phyloP scores from a whole-genome alignment of 208 protist species.

The Trypanosoma grayi region DNA sequence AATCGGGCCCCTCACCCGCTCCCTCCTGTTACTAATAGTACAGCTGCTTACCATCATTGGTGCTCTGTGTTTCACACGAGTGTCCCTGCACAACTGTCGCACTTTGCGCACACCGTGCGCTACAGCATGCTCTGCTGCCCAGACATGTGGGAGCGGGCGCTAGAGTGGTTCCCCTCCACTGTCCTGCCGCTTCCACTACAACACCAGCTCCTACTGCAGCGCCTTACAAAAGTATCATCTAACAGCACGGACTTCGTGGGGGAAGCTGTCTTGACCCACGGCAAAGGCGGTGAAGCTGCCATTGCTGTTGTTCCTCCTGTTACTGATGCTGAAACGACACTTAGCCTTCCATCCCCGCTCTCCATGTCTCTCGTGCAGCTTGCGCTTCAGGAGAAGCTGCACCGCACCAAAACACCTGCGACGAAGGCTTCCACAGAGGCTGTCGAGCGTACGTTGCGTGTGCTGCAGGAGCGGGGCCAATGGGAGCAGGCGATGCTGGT shows the following conservation, averaged over 20 bases:
- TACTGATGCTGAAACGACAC: no score
- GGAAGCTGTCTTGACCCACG: not conserved
- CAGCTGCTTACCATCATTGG: conserved; percentile 2
- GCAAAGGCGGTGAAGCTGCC: not conserved
- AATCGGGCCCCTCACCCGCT: not conserved
- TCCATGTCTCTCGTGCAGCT: conserved; percentile 27
- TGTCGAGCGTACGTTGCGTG: conserved; percentile 14
- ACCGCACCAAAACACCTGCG: not conserved
- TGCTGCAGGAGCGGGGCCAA: conserved; percentile 29
- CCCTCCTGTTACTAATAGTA: no score
- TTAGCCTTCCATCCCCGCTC: not conserved
- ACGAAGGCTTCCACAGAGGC: not conserved
- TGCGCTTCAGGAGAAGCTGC: conserved; percentile 22
- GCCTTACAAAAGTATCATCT: not conserved
- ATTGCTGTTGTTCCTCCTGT: no score
- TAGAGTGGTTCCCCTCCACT: conserved; percentile 41
- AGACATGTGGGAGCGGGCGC: conserved; percentile 36
- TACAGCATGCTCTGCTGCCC: conserved; percentile 53
- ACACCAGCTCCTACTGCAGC: conserved; percentile 32
- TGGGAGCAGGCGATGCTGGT: conserved; percentile 59
- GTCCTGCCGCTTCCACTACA: conserved; percentile 44
- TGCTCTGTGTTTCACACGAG: conserved; percentile 19
- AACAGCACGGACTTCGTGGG: not conserved
- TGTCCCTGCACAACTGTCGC: conserved; percentile 37
- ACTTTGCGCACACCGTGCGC: conserved; percentile 50